phyloP scores from a whole-genome alignment of 2,329 filamentous ascomycete genomes.

The Cladosporium sp. region DNA sequence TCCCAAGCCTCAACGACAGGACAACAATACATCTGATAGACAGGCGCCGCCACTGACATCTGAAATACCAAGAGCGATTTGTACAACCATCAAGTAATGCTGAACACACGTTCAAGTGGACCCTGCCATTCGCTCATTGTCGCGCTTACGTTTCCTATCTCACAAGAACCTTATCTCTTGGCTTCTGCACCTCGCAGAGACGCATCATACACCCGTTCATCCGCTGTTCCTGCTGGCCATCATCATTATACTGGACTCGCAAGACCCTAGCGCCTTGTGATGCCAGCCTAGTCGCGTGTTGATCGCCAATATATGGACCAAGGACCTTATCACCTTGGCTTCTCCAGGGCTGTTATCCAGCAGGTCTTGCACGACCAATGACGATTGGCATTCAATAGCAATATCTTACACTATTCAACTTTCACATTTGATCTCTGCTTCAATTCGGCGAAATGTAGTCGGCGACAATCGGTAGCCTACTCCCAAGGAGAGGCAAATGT shows the following conservation, averaged over 20 bases:
- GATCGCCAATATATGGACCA: background rate
- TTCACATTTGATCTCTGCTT: background rate
- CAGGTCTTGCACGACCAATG: background rate
- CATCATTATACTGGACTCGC: background rate
- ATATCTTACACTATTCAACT: background rate
- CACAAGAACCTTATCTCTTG: conserved; percentile 5
- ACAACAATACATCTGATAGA: too few relatives aligned
- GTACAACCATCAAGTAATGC: conserved; percentile 7
- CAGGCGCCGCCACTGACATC: background rate
- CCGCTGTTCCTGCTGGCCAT: background rate
- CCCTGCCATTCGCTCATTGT: background rate
- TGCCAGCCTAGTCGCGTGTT: background rate
- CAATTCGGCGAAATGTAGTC: conserved; percentile 1
- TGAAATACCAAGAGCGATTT: background rate
- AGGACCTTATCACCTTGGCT: conserved; percentile 6
- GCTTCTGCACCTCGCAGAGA: background rate
- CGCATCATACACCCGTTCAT: background rate
- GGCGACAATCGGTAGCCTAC: background rate
- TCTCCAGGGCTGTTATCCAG: background rate
- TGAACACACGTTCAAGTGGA: background rate
- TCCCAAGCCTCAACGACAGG: background rate
- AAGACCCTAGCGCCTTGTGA: background rate
- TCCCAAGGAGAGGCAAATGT: background rate
- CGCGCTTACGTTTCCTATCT: conserved; percentile 9
- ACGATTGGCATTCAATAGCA: background rate